phyloP scores from a whole-genome alignment of 257 asterid species.

The Solanum infundibuliforme region DNA sequence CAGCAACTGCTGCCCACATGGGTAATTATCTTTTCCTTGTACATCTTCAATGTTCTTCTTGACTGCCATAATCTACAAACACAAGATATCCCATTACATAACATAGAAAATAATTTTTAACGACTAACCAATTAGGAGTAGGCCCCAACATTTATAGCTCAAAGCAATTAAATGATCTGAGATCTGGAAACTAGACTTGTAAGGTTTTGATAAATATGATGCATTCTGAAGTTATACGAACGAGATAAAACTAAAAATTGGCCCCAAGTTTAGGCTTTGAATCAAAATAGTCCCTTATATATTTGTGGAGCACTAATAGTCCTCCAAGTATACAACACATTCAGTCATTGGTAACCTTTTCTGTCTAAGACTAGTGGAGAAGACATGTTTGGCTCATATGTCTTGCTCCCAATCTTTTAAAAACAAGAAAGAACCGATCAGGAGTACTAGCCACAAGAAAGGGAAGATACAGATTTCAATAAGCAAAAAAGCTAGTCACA shows the following conservation, averaged over 20 bases:
- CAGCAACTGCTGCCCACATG: conserved; percentile 85
- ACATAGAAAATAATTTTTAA: neutral
- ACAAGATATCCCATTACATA: neutral
- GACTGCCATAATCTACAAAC: conserved; percentile 67
- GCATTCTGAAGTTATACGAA: neutral
- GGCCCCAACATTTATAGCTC: neutral
- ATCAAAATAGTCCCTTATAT: neutral
- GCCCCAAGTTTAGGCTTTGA: neutral
- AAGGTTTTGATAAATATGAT: neutral
- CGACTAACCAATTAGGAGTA: neutral
- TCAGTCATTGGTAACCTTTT: neutral
- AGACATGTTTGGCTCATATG: neutral
- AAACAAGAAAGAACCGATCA: neutral
- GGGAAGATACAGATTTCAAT: neutral
- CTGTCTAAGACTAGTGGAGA: neutral
- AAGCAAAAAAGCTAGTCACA: neutral
- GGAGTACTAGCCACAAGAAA: neutral
- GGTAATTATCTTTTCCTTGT: conserved; percentile 84
- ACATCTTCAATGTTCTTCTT: conserved; percentile 83
- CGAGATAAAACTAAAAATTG: neutral
- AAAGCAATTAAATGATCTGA: conserved; percentile 1
- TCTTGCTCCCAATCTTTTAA: neutral
- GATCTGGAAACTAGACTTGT: neutral
- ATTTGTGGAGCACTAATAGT: neutral
- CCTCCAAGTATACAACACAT: neutral